Base-by-base conservation (phyloP, 129 eudicot genomes). In the Flaveria trinervia region DNA sequence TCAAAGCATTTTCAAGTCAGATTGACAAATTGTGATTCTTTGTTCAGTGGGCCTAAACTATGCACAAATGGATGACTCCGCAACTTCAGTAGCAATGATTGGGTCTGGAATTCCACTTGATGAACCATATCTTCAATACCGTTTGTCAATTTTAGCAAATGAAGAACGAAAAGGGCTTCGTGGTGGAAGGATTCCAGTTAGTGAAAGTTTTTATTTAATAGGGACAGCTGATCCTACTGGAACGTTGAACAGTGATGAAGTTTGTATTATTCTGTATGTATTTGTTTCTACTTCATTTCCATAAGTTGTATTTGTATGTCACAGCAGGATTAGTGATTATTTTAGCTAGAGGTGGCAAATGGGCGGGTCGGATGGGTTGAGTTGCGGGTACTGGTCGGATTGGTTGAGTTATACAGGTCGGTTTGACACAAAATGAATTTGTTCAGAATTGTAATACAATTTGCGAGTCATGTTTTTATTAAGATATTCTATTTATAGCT, bases 21-120 rank as follows among this genome's bases (percentile, higher is more conserved):
- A 59, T 70, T 81, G 30, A 68, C 62, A 13, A 68, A 56, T 13
- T 48, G 16, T 62, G 23, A 3, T 59, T 82, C 13, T 67, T 73
- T 39, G 33, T 84, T 84, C 92, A 92, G 98, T 88, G 57, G 89
- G 89, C 49, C 36, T 85, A 45, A 82, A 70, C 70, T 76, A 81
- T 83, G 88, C 86, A 41, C 81, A 83, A 9, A 50, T 81, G 36
- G 90, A 85, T 52, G 93, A 81, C 49, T 88, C 78, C 70, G 82
- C 51, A 62, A 76, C 84, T 5, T 86, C 91, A 0, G 86, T 83
- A 65, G 84, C 82, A 75, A 88, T 93, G 92, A 80, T 91, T 14
- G 72, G 78, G 17, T 81, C 87, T 65, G 96, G 97, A 71, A 65
- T 93, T 75, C 84, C 80, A 36, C 76, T 81, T 60, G 84, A 81